Base-by-base conservation (phyloP, 192 early-diverging fungal species). In the Coemansia sp. region DNA sequence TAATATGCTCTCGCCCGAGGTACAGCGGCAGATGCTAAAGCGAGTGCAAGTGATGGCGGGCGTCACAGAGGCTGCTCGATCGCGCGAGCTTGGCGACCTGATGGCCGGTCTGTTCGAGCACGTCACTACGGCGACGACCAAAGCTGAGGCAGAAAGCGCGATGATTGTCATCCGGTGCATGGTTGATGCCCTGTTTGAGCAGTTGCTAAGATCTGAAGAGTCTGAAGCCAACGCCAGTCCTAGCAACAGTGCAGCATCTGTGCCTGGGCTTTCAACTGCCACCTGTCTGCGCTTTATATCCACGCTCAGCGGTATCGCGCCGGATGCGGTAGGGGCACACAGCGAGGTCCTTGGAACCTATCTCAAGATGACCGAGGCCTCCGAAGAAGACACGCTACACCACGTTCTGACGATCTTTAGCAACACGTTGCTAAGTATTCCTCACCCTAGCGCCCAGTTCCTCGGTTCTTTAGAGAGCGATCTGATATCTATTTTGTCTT, bases 121-220 rank as follows among this genome's bases (percentile, higher is more conserved):
- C 10, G 70, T 82, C 24, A 68, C 65, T 13, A 58, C 41, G 12
- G 62, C 82, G 69, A 75, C 77, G 5, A 19, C 84, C 22, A 72
- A 71, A 22, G 70, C 71, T 15, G 88, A 89, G 36, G 76, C 68
- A 5, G 86, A 86, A 9, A 67, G 73, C 11, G 78, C 90, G 17
- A 41, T 86, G 60, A 74, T 79, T 39, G 84, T 92, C 15, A 85
- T 88, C 22, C 83, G 85, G 31, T 87, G 84, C 62, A 81, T 93
- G 38, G 89, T 93, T 10, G 91, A 95, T 62, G 88, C 90, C 41
- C 78, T 94, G 0, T 84, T 92, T 72, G 93, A 94, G 32, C 84
- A 85, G 50, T 74, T 93, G 38, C 75, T 93, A 41, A 74, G 71
- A 13, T 77, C 89, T 1, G 91, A 95, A 31, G 91, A 93, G 61